These are phyloP conservation scores for Saccharomycopsis hybrid DNA, from an alignment of 1,139 yeast species.

Conservation along the genomic window DNA sequence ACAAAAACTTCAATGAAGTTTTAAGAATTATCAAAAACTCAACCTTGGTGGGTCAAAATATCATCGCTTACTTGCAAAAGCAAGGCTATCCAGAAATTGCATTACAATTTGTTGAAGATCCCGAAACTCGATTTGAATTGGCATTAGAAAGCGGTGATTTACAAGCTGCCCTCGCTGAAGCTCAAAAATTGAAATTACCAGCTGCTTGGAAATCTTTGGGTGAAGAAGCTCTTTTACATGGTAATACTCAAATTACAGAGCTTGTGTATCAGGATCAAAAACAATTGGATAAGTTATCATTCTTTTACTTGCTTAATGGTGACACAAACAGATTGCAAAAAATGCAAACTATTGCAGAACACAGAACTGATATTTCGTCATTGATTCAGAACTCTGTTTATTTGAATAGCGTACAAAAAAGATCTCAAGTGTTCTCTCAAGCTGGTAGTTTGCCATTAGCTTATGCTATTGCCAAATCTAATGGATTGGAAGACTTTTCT, in stretches of 20 bases:
- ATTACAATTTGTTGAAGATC: slow-evolving; percentile 91
- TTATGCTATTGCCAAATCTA: slow-evolving; percentile 84
- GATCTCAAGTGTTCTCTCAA: slow-evolving; percentile 68
- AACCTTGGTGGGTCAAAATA: slow-evolving; percentile 93
- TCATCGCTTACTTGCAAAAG: slow-evolving; percentile 89
- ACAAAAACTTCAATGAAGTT: slow-evolving; percentile 87
- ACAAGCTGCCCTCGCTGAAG: slow-evolving; percentile 82
- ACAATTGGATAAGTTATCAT: slow-evolving; percentile 81
- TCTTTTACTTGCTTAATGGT: slow-evolving; percentile 81
- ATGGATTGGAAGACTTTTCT: slow-evolving; percentile 74
- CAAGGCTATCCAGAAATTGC: slow-evolving; percentile 95
- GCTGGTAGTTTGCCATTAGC: slow-evolving; percentile 87
- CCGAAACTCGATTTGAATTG: slow-evolving; percentile 91
- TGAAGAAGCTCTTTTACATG: slow-evolving; percentile 83
- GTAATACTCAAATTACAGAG: slow-evolving; percentile 81
- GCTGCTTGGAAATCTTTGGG: slow-evolving; percentile 79
- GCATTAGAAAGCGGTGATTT: slow-evolving; percentile 93
- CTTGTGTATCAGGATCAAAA: slow-evolving; percentile 83
- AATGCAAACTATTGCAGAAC: slow-evolving; percentile 88
- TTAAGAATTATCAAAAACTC: slow-evolving; percentile 82
- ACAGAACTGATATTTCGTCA: slow-evolving; percentile 75
- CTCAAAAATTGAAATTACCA: slow-evolving; percentile 63
- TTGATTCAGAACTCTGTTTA: slow-evolving; percentile 80
- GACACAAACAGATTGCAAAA: slow-evolving; percentile 65
- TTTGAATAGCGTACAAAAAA: slow-evolving; percentile 65